Conservation (phyloP, 2,329 filamentous ascomycete species). For the Aureobasidium melanogenum region DNA sequence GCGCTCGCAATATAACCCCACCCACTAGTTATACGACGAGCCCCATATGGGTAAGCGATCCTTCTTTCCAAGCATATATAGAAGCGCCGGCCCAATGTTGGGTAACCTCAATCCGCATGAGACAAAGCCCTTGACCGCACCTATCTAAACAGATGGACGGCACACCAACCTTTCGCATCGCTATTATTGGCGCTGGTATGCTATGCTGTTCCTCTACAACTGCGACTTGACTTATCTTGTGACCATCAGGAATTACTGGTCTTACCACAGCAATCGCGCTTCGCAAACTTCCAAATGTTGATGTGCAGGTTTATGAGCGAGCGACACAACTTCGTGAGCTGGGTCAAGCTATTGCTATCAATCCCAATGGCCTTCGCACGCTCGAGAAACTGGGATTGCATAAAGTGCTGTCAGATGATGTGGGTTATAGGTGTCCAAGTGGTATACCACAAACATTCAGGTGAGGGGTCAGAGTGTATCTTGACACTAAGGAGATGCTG, state of each 20-base stretch:
- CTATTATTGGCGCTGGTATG: slow-evolving; percentile 25
- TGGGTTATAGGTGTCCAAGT: slow-evolving; percentile 26
- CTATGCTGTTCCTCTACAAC: neutral
- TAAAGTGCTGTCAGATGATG: slow-evolving; percentile 25
- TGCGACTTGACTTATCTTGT: neutral
- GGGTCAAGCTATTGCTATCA: slow-evolving; percentile 31
- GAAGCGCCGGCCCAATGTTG: neutral
- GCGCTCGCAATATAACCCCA: neutral
- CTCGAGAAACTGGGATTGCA: slow-evolving; percentile 28
- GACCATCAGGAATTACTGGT: slow-evolving; percentile 29
- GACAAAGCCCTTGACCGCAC: too few relatives aligned
- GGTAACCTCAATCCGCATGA: neutral
- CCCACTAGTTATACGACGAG: neutral
- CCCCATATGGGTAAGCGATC: neutral
- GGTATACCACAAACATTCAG: slow-evolving; percentile 29
- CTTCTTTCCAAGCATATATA: neutral
- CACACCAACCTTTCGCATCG: slow-evolving; percentile 17
- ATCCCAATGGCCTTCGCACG: slow-evolving; percentile 31
- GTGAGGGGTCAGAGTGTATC: slow-evolving; percentile 14
- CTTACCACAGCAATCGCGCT: slow-evolving; percentile 31
- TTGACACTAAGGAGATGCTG: neutral
- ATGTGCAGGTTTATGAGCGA: slow-evolving; percentile 29
- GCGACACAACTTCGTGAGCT: slow-evolving; percentile 29
- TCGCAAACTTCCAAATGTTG: slow-evolving; percentile 21
- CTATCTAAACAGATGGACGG: slow-evolving; percentile 7